phyloP scores from a whole-genome alignment of 192 early-diverging fungal genomes.

The Chytriomyces sp. region DNA sequence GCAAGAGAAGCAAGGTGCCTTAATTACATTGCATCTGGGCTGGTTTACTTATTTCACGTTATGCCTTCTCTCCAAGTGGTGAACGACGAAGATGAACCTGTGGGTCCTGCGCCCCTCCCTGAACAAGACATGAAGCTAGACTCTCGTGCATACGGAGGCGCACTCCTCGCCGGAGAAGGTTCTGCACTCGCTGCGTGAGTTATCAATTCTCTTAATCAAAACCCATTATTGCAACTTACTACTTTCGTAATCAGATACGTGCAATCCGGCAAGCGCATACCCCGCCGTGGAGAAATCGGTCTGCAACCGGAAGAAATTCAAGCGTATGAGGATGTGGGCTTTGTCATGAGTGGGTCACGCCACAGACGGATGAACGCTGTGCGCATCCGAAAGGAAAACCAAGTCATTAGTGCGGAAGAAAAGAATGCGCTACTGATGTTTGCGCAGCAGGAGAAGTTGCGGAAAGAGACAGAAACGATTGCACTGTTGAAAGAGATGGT shows the following conservation, averaged over 20 bases:
- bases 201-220: not conserved
- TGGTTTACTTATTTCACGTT: not conserved
- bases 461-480: slow-evolving; percentile 91
- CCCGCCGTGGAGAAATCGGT: slow-evolving; percentile 96
- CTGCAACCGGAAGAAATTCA: slow-evolving; percentile 82
- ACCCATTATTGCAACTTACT: slow-evolving; percentile 17
- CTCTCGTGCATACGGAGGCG: slow-evolving; percentile 77
- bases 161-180: slow-evolving; percentile 86
- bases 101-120: slow-evolving; percentile 69
- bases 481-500: slow-evolving; percentile 89
- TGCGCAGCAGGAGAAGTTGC: slow-evolving; percentile 85
- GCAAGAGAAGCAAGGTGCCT: slow-evolving; percentile 36
- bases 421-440: slow-evolving; percentile 83
- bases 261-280: slow-evolving; percentile 91
- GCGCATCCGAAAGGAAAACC: slow-evolving; percentile 94
- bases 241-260: slow-evolving; percentile 62
- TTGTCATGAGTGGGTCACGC: slow-evolving; percentile 95
- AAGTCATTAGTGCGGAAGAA: slow-evolving; percentile 95
- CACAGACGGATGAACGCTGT: slow-evolving; percentile 95
- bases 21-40: not conserved
- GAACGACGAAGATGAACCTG: slow-evolving; percentile 64
- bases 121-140: slow-evolving; percentile 60
- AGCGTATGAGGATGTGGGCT: slow-evolving; percentile 82
- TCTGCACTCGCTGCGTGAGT: slow-evolving; percentile 74
- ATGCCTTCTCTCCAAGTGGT: slow-evolving; percentile 40